Conservation (phyloP, 306 rosid genomes). For the Crataegus laevigata region DNA sequence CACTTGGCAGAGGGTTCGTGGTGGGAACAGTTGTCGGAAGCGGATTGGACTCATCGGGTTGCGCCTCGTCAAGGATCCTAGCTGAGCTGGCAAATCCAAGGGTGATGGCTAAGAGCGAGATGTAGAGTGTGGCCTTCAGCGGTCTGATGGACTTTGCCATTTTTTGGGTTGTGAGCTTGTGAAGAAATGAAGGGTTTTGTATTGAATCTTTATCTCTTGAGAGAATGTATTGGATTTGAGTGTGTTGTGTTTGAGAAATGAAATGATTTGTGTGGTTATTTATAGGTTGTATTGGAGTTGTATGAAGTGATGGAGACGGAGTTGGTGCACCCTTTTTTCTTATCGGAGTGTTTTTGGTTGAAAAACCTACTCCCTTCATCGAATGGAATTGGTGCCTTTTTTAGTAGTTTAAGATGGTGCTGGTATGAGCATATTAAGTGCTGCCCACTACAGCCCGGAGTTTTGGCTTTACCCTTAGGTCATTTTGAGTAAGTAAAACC, state of each 20-base stretch:
- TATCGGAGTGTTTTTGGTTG: constrained; percentile 29
- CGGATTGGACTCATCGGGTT: constrained; percentile 27
- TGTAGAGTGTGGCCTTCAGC: background rate
- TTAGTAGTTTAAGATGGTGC: background rate
- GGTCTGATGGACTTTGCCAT: constrained; percentile 16
- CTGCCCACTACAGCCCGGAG: background rate
- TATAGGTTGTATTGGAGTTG: background rate
- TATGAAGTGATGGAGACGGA: constrained; percentile 53
- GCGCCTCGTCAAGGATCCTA: constrained; percentile 22
- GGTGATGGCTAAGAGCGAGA: constrained; percentile 12
- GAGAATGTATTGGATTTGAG: constrained; percentile 5
- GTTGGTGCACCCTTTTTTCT: constrained; percentile 37
- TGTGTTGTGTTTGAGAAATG: background rate
- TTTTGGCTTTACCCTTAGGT: background rate
- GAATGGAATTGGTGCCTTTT: background rate
- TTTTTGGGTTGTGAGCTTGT: background rate
- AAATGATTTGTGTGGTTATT: background rate
- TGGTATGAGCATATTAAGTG: background rate
- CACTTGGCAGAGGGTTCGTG: constrained; percentile 22
- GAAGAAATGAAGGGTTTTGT: background rate
- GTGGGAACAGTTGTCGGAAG: constrained; percentile 19
- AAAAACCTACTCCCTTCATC: constrained; percentile 21
- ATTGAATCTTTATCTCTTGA: background rate
- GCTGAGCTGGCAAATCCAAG: constrained; percentile 21
- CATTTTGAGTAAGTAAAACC: background rate